Evolutionary conservation across 805 yeast genomes (phyloP), one percentile per base, ranked within the genome.

Genomic region (Lipomyces sp.): DNA sequence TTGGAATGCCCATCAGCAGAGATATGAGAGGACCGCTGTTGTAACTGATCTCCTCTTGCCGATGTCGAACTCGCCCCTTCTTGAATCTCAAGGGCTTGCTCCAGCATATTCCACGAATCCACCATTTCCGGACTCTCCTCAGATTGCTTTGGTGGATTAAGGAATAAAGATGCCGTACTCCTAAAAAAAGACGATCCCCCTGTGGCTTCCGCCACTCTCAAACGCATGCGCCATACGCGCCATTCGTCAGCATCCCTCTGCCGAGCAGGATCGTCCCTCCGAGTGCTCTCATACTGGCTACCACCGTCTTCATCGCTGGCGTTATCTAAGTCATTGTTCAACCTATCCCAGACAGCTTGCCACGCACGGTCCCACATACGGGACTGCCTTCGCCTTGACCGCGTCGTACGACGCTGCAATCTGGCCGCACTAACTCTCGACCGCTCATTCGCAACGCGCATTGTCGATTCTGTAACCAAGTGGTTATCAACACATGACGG

Each of bases 51-150:
- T 2, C 62, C 55, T 6, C 62, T n/a, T 37, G 39, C 51, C 34
- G 59, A 30, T n/a, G 67, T 29, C 1, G 70, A 50, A 29, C 39
- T 48, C 37, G 73, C 55, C 53, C 64, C 35, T 57, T 63, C 74
- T 29, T 68, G 59, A 8, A 67, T 57, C 57, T 64, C 69, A 13
- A 66, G 66, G 15, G 77, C 77, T 59, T 64, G 70, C 57, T 73
- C 78, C 18, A 75, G 70, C 73, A 73, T 69, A 30, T 70, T 67
- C 78, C 78, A 76, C 2, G 78, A 76, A 56, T 73, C 72, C 4
- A 55, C 60, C 63, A 73, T 75, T 30, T 73, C 77, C 6, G 71
- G 69, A 11, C 73, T 60, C 51, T 65, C 69, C 10, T 58, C 60
- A 18, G 58, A 51, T n/a, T 64, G 53, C 15, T 33, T 29, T n/a